phyloP scores from a whole-genome alignment of 345 rosid species.

The Abelmoschus esculentus region DNA sequence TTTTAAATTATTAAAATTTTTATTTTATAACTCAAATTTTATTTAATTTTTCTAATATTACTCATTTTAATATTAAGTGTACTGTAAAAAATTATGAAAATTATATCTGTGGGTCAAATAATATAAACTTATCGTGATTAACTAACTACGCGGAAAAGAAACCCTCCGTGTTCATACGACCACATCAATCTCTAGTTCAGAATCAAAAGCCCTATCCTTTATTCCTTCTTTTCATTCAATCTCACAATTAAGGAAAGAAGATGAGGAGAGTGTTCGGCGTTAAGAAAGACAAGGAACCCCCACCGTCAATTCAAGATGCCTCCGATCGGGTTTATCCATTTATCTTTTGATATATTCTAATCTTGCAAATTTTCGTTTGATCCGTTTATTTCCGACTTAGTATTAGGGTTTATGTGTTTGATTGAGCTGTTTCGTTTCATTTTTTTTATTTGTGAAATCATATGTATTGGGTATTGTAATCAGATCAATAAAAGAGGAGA shows the following conservation, averaged over 20 bases:
- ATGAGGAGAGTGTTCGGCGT: conserved; percentile 88
- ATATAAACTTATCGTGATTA: not conserved
- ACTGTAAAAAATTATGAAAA: no score
- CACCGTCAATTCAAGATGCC: conserved; percentile 77
- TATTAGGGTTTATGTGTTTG: not conserved
- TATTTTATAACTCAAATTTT: no score
- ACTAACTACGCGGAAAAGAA: not conserved
- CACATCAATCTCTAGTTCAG: not conserved
- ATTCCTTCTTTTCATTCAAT: not conserved
- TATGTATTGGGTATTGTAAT: not conserved
- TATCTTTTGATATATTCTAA: not conserved
- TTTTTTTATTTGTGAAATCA: not conserved
- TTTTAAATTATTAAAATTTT: no score
- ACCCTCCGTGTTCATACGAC: not conserved
- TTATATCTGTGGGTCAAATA: no score
- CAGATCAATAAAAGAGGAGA: conserved; percentile 92
- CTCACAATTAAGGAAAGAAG: conserved; percentile 16
- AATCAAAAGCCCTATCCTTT: not conserved
- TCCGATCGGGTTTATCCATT: conserved; percentile 57
- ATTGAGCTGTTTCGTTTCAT: not conserved
- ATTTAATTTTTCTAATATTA: no score
- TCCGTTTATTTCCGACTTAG: not conserved
- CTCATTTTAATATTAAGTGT: no score
- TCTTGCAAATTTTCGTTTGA: not conserved
- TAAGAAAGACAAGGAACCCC: conserved; percentile 90